These are phyloP conservation scores for Tribonema minus DNA, from an alignment of 108 stramenopile species.

Conservation along the genomic window DNA sequence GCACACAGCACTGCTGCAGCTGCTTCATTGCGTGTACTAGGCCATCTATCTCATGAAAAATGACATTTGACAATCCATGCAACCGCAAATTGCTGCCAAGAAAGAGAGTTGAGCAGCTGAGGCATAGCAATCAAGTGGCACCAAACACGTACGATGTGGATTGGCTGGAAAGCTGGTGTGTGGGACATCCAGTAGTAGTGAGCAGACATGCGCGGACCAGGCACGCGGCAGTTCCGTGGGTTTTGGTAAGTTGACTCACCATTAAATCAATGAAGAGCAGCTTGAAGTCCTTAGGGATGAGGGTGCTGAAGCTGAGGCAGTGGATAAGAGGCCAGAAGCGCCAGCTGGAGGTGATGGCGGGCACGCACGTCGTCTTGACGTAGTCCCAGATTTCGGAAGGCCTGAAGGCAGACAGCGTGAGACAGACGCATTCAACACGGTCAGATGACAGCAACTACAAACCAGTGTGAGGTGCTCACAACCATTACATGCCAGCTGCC, in stretches of 20 bases:
- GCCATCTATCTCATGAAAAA: no score
- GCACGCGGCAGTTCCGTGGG: neutral
- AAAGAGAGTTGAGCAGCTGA: no score
- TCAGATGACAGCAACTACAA: neutral
- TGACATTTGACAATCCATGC: no score
- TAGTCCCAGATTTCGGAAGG: constrained; percentile 55
- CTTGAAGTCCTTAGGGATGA: constrained; percentile 70
- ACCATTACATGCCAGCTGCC: no score
- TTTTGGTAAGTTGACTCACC: neutral
- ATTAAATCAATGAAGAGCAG: constrained; percentile 78
- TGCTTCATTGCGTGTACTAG: no score
- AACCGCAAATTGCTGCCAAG: no score
- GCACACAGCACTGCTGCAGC: no score
- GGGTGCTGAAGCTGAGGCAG: constrained; percentile 65
- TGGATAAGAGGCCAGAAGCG: constrained; percentile 83
- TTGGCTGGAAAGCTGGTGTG: neutral
- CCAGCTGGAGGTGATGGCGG: constrained; percentile 66
- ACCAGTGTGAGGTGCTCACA: neutral
- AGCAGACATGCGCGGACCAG: neutral
- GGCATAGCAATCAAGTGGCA: no score
- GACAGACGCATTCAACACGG: neutral
- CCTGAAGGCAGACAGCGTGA: neutral
- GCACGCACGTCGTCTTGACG: constrained; percentile 68
- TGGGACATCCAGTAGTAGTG: neutral
- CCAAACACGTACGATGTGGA: no score